These are phyloP conservation scores for Mytilinidion resinicola DNA, from an alignment of 495 filamentous ascomycete genomes.

Conservation along the genomic window DNA sequence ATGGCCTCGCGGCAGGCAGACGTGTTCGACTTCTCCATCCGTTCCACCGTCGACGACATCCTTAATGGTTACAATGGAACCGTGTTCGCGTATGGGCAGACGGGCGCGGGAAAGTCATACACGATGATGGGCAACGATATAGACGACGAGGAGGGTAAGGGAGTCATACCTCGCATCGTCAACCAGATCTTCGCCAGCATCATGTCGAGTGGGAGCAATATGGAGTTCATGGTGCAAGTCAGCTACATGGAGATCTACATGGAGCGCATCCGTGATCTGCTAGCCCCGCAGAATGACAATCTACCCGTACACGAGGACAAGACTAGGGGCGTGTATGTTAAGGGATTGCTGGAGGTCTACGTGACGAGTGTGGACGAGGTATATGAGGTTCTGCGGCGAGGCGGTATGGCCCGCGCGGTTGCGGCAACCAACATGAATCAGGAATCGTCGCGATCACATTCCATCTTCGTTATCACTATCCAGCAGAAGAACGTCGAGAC, in stretches of 20 bases:
- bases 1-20: constrained; percentile 82
- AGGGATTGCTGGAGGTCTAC: constrained; percentile 90
- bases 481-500: constrained; percentile 98
- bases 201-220: constrained; percentile 79
- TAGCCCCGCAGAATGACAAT: constrained; percentile 91
- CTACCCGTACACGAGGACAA: constrained; percentile 96
- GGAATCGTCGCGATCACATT: constrained; percentile 96
- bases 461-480: constrained; percentile 95
- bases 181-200: constrained; percentile 98
- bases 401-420: constrained; percentile 82
- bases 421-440: constrained; percentile 99
- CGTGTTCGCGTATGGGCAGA: constrained; percentile 98
- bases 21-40: constrained; percentile 96
- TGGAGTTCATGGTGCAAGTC: constrained; percentile 95
- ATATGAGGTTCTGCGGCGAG: constrained; percentile 93
- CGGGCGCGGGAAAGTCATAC: constrained; percentile 95
- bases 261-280: constrained; percentile 91
- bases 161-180: constrained; percentile 94
- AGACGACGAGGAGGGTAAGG: constrained; percentile 79
- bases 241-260: constrained; percentile 99
- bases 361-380: constrained; percentile 94
- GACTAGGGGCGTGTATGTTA: constrained; percentile 92
- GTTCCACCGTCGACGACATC: constrained; percentile 92
- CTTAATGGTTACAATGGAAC: constrained; percentile 99
- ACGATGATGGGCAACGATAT: constrained; percentile 99